Conservation (phyloP, 2,329 filamentous ascomycete genomes). For the Ceratocystis albifundus region DNA sequence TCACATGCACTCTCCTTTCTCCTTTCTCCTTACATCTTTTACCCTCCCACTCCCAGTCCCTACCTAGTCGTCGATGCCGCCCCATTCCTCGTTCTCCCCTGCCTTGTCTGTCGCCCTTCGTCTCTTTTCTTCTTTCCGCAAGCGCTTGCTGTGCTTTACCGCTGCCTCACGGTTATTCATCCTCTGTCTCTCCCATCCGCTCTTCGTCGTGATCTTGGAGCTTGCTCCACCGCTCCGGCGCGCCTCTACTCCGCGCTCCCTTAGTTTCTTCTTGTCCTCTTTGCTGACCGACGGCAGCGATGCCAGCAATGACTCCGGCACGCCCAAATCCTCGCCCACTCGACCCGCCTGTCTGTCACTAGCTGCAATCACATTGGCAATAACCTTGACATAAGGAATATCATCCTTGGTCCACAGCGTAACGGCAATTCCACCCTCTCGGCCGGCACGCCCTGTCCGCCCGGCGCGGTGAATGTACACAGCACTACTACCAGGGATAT, state of each 20-base stretch:
- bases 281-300: conserved; percentile 75
- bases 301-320: conserved; percentile 80
- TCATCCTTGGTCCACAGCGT: conserved; percentile 96
- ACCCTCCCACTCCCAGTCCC: background rate
- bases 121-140: conserved; percentile 33
- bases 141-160: conserved; percentile 49
- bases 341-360: conserved; percentile 61
- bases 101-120: conserved; percentile 25
- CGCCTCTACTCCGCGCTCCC: conserved; percentile 68
- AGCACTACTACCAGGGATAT: conserved; percentile 82
- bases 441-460: conserved; percentile 76
- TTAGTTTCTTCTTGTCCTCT: conserved; percentile 70
- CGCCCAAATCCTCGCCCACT: conserved; percentile 42
- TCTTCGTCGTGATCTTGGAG: conserved; percentile 71
- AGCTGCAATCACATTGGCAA: conserved; percentile 82
- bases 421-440: conserved; percentile 76
- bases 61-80: conserved; percentile 36
- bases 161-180: conserved; percentile 57
- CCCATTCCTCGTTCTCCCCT: conserved; percentile 34
- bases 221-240: conserved; percentile 38
- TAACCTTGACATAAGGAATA: conserved; percentile 73
- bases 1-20: background rate
- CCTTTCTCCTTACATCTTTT: background rate
- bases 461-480: conserved; percentile 90
- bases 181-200: conserved; percentile 57